phyloP scores from a whole-genome alignment of 305 asterid species.

The Plantago coronopus region DNA sequence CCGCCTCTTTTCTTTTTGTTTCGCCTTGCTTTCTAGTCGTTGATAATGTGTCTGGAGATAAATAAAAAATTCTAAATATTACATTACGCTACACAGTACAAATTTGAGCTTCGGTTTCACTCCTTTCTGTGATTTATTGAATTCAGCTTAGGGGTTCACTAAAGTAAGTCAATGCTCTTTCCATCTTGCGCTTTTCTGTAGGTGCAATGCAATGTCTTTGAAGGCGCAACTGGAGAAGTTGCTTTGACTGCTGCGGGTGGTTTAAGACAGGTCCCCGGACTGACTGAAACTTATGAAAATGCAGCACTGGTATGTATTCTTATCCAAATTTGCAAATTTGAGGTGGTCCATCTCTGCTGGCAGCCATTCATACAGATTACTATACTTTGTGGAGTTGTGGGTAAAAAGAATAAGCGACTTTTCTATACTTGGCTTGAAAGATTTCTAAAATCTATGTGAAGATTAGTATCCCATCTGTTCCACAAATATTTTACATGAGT shows the following conservation, averaged over 20 bases:
- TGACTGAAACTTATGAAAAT: conserved; percentile 44
- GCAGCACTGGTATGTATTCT: conserved; percentile 63
- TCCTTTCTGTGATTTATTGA: conserved; percentile 1
- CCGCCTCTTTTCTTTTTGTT: neutral
- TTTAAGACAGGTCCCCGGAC: conserved; percentile 53
- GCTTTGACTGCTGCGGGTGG: conserved; percentile 60
- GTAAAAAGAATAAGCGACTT: neutral
- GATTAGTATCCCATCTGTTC: neutral
- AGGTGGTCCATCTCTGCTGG: neutral
- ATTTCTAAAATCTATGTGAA: neutral
- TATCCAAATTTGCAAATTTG: conserved; percentile 12
- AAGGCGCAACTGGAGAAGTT: conserved; percentile 58
- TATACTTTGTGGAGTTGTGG: too few species aligned
- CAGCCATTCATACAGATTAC: neutral
- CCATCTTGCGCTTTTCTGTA: conserved; percentile 26
- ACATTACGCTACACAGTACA: neutral
- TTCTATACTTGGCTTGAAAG: neutral
- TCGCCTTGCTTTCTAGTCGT: neutral
- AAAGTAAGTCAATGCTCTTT: neutral
- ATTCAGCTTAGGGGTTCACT: neutral
- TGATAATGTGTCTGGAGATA: neutral
- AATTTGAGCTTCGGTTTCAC: neutral
- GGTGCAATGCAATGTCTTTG: conserved; percentile 67
- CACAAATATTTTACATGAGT: too few species aligned
- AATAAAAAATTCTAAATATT: too few species aligned